A percentile compares a stretch with the other conserved stretches of the same genome.
Conservation (phyloP, 768 basidiomycete genomes). For the Amanita brunnescens region DNA sequence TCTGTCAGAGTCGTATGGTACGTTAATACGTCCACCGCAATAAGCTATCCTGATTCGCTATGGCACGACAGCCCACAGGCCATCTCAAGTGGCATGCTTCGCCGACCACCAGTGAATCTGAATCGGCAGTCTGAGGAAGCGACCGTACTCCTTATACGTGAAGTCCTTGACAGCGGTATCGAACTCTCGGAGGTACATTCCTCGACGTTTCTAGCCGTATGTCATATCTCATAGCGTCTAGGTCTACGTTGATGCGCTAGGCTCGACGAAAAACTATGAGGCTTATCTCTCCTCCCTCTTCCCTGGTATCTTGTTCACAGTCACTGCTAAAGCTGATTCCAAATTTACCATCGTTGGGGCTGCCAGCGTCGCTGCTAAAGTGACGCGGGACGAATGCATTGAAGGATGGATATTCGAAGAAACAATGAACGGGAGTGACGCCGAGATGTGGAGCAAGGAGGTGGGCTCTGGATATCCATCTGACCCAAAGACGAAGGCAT, state of each 20-base stretch:
- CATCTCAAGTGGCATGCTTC: conserved; percentile 88
- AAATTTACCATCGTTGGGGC: conserved; percentile 96
- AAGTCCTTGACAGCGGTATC: conserved; percentile 76
- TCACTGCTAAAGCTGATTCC: conserved; percentile 89
- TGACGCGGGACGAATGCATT: conserved; percentile 86
- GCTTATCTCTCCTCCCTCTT: conserved; percentile 73
- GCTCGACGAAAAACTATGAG: conserved; percentile 80
- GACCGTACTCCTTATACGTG: conserved; percentile 80
- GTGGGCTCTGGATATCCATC: conserved; percentile 90
- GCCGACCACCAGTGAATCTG: conserved; percentile 73
- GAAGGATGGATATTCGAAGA: conserved; percentile 83
- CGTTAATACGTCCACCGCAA: not conserved
- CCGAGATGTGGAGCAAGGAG: conserved; percentile 20
- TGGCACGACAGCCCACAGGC: conserved; percentile 61
- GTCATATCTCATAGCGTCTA: conserved; percentile 19
- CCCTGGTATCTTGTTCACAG: conserved; percentile 80
- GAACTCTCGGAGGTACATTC: conserved; percentile 61
- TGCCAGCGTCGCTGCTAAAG: conserved; percentile 97
- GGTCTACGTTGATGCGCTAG: conserved; percentile 94
- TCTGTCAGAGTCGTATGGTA: conserved; percentile 73
- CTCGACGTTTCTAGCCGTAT: not conserved
- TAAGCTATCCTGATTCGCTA: not conserved
- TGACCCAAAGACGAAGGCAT: conserved; percentile 88
- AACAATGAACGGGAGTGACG: conserved; percentile 14
- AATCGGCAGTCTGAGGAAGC: conserved; percentile 86